phyloP scores from a whole-genome alignment of 108 stramenopile genomes.

The Fistulifera solaris region DNA sequence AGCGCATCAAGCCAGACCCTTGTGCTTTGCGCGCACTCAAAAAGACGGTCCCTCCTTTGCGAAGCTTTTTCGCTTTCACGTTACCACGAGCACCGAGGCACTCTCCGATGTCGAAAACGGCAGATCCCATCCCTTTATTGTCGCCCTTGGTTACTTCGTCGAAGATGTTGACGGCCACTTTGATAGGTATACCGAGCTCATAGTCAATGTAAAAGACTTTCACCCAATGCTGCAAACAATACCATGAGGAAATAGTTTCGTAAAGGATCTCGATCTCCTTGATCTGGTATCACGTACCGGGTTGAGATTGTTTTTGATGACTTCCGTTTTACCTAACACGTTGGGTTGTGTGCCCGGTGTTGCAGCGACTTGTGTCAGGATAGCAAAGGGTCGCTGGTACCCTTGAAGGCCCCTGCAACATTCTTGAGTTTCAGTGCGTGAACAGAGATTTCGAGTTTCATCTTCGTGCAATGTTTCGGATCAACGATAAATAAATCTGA shows the following conservation, averaged over 20 bases:
- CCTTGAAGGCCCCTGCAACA: slow-evolving; percentile 67
- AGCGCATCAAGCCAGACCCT: slow-evolving; percentile 26
- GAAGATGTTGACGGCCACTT: slow-evolving; percentile 33
- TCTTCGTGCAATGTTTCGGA: too few relatives aligned
- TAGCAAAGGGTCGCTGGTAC: slow-evolving; percentile 70
- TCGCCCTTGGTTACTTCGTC: slow-evolving; percentile 37
- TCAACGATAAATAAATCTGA: too few relatives aligned
- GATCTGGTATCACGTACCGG: slow-evolving; percentile 11
- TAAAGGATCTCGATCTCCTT: too few relatives aligned
- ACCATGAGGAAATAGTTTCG: too few relatives aligned
- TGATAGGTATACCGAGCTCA: slow-evolving; percentile 50
- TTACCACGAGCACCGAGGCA: slow-evolving; percentile 64
- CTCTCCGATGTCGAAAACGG: slow-evolving; percentile 60
- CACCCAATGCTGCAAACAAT: slow-evolving; percentile 28
- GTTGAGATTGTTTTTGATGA: slow-evolving; percentile 54
- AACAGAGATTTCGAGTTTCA: slow-evolving; percentile 45
- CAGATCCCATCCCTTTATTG: slow-evolving; percentile 52
- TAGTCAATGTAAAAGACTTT: slow-evolving; percentile 54
- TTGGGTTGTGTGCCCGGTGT: slow-evolving; percentile 31
- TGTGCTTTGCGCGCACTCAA: slow-evolving; percentile 18
- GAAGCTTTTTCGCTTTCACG: slow-evolving; percentile 53
- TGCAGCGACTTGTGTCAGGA: slow-evolving; percentile 50
- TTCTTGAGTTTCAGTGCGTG: slow-evolving; percentile 56
- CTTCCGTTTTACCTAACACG: slow-evolving; percentile 69
- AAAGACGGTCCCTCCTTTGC: slow-evolving; percentile 26